Evolutionary conservation across 306 rosid species (phyloP).

Genomic region (Castanopsis chinensis): DNA sequence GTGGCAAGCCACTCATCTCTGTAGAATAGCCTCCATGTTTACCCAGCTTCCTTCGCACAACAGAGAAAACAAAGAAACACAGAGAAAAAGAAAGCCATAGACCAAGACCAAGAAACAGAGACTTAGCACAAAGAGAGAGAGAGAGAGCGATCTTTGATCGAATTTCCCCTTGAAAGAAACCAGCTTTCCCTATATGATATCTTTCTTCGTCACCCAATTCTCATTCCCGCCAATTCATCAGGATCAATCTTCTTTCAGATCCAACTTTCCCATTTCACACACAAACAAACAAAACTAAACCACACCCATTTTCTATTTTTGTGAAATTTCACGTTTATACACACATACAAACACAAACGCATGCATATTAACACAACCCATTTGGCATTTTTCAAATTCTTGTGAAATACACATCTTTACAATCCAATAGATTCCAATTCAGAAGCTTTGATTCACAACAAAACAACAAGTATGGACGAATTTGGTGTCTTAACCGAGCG

Average conservation of each 20-base stretch:
- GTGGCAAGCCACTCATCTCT: not conserved
- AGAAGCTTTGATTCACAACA: not conserved
- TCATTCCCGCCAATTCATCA: conserved; percentile 14
- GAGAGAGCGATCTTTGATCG: not conserved
- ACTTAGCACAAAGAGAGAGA: not conserved
- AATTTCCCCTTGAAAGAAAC: not conserved
- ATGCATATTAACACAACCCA: not conserved
- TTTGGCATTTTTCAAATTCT: not conserved
- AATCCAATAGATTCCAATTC: not conserved
- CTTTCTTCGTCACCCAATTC: not conserved
- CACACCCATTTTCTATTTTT: not conserved
- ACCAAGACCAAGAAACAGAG: not conserved
- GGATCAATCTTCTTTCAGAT: not conserved
- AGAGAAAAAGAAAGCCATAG: too few relatives aligned
- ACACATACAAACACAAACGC: too few relatives aligned
- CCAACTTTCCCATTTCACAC: not conserved
- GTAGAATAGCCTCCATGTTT: not conserved
- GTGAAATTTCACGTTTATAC: not conserved
- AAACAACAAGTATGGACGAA: conserved; percentile 59
- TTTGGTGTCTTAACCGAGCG: conserved; percentile 81
- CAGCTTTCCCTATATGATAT: not conserved
- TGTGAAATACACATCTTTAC: not conserved
- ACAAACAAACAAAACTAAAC: too few relatives aligned
- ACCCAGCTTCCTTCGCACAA: not conserved
- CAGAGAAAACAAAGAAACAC: not conserved